Percentiles rank a stretch among this genome's conserved stretches.
Conservation (phyloP, 164 flowering plant species). For the Tetracentron sinense region DNA sequence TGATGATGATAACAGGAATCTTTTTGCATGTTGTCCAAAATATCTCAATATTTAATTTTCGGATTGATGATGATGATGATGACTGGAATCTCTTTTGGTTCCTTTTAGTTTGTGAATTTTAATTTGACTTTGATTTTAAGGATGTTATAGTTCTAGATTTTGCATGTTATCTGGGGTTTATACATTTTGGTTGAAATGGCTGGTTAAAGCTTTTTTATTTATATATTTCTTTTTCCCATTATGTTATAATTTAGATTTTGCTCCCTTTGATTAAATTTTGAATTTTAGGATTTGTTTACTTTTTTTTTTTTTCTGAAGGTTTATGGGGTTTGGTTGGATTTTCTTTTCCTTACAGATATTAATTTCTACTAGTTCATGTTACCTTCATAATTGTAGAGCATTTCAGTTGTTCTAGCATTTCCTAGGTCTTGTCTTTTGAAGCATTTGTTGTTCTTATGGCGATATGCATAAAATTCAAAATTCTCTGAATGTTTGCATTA, state of each 20-base stretch:
- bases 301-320: no score
- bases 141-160: background rate
- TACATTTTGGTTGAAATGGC: background rate
- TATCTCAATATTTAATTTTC: background rate
- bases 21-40: background rate
- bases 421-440: no score
- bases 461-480: no score
- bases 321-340: background rate
- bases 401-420: no score
- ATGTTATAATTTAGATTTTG: background rate
- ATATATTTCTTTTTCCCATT: background rate
- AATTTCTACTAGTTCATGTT: background rate
- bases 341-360: no score
- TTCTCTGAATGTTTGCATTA: no score
- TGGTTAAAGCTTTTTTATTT: background rate
- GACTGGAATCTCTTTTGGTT: background rate
- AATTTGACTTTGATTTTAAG: background rate
- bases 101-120: background rate
- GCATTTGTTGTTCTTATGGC: no score
- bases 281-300: background rate
- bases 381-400: no score
- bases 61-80: no score
- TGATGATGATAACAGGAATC: background rate
- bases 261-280: background rate
- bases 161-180: background rate